phyloP scores from a whole-genome alignment of 1,284 basidiomycete species.

The Malassezia cuniculi region DNA sequence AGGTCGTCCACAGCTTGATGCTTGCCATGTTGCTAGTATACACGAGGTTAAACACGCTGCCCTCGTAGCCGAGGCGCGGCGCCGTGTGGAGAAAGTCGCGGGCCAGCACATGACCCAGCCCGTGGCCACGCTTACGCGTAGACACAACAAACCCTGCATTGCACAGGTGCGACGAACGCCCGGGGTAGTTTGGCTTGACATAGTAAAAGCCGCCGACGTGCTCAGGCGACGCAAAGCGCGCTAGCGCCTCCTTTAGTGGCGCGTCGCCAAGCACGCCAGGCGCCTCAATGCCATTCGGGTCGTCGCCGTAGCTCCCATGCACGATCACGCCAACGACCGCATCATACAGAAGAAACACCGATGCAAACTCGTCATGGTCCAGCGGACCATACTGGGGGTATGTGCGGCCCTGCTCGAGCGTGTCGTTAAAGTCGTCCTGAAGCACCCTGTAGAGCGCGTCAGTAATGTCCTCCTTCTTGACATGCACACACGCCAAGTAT shows the following conservation, averaged over 20 bases:
- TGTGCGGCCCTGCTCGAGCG: constrained; percentile 59
- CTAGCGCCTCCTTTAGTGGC: constrained; percentile 48
- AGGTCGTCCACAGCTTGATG: constrained; percentile 67
- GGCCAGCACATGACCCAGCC: constrained; percentile 63
- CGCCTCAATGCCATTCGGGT: background rate
- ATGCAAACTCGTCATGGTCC: constrained; percentile 54
- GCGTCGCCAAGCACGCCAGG: background rate
- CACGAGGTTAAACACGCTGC: constrained; percentile 84
- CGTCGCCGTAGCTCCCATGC: constrained; percentile 14
- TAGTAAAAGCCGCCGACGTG: constrained; percentile 63
- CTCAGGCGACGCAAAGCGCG: constrained; percentile 52
- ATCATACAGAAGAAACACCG: constrained; percentile 64
- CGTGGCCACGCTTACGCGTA: constrained; percentile 54
- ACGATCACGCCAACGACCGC: constrained; percentile 59
- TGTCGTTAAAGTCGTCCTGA: constrained; percentile 45
- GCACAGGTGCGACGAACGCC: constrained; percentile 81
- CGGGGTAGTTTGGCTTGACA: constrained; percentile 46
- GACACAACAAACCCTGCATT: constrained; percentile 82
- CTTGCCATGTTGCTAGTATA: constrained; percentile 68
- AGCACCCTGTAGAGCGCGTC: background rate
- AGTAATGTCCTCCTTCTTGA: background rate
- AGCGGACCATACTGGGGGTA: constrained; percentile 65
- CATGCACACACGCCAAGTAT: background rate
- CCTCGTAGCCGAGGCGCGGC: constrained; percentile 55
- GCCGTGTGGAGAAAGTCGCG: constrained; percentile 70